These are phyloP conservation scores for Gastrodia elata DNA, from an alignment of 106 monocot genomes.

Conservation along the genomic window DNA sequence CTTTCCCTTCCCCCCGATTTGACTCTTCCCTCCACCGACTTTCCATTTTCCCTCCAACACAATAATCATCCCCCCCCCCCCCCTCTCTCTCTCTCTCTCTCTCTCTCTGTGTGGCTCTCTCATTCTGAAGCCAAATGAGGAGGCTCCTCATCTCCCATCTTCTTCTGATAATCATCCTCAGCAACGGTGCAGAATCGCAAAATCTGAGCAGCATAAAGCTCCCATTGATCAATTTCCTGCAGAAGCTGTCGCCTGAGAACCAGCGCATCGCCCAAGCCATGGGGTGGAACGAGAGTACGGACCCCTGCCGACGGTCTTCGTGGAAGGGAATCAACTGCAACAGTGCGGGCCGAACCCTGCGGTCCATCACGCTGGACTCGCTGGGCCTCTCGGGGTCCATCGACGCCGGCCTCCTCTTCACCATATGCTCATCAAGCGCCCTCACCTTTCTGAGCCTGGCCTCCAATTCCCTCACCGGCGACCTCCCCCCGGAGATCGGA, in stretches of 20 bases:
- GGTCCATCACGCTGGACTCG: conserved; percentile 4
- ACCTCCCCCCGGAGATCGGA: conserved; percentile 19
- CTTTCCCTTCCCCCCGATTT: neutral
- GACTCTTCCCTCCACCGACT: neutral
- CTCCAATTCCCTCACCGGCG: conserved; percentile 15
- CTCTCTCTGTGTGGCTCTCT: neutral
- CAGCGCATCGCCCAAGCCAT: neutral
- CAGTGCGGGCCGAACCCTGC: neutral
- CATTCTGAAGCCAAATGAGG: neutral
- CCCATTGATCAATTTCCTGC: conserved; percentile 28
- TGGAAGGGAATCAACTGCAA: neutral
- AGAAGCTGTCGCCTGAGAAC: conserved; percentile 15
- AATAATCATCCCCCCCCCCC: neutral
- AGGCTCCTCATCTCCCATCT: conserved; percentile 10
- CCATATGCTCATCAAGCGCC: conserved; percentile 11
- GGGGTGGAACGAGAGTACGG: conserved; percentile 18
- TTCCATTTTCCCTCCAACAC: neutral
- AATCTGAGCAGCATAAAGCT: conserved; percentile 5
- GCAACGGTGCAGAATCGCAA: neutral
- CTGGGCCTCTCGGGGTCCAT: conserved; percentile 23
- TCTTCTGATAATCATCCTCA: conserved; percentile 8
- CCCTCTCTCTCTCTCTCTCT: neutral
- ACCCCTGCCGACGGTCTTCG: conserved; percentile 19
- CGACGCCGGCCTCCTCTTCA: conserved; percentile 3
- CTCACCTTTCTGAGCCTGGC: conserved; percentile 15